Base-by-base conservation (phyloP, 2,329 filamentous ascomycete species). In the Pseudofabraea citricarpa region DNA sequence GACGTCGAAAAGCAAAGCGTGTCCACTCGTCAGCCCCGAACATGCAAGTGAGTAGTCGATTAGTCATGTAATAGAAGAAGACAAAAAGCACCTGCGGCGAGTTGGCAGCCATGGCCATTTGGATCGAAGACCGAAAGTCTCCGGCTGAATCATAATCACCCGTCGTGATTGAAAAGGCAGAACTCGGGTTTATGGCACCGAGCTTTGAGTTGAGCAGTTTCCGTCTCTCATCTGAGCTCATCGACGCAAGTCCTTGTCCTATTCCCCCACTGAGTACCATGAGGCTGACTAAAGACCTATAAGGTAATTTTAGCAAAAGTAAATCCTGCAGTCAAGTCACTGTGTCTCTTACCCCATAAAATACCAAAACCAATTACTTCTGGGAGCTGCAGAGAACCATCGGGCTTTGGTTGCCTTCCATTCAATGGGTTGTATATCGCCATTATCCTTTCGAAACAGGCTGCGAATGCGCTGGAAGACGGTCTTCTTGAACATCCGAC, bases 21-120 rank as follows among this genome's bases (percentile, higher is more conserved):
- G 61, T 65, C 56, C 68, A 79, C 55, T 79, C 76, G 6, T 57
- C 51, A 0, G 64, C 66, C 0, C 68, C 48, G 0, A 71, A 58
- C 56, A 74, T 72, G 2, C 56, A 60, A 1, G 70, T 77, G 13
- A 69, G 55, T 6, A 74, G 52, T 3, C 53, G 51, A 49, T 74
- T 74, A 53, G 64, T 64, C 4, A 56, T 50, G 3, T 72, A 49
- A 51, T 75, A 75, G 3, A 69, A 39, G 15, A 70, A 51, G 0
- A 69, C 72, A 1, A 73, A 43, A 3, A 73, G 37, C 0, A 70
- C 35, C 43, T 77, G 73, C 1, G 71, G 69, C 1, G 59, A 18
- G 47, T 76, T 76, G 32, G 65, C 67, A n/a, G 18, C 8, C 35
- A 37, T 37, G n/a, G 21, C 35, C 35, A 37, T 37, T 13, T 37